phyloP scores from a whole-genome alignment of 2,329 filamentous ascomycete genomes.

The Exophiala mesophila region DNA sequence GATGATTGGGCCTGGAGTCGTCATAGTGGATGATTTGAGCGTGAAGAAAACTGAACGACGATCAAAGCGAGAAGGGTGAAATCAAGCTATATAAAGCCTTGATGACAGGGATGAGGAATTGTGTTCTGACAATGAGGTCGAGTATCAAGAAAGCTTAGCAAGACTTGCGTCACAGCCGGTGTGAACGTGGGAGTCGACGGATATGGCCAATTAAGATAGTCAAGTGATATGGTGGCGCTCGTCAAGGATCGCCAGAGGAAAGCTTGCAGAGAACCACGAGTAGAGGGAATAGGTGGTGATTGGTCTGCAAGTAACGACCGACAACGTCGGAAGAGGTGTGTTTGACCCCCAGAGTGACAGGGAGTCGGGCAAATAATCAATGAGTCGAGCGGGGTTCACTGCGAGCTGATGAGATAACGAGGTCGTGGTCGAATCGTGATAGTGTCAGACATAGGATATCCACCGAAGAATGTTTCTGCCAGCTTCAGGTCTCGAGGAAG shows the following conservation, averaged over 20 bases:
- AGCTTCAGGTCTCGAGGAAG: background rate
- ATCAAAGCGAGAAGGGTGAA: background rate
- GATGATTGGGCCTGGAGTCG: constrained; percentile 5
- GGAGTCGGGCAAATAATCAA: constrained; percentile 4
- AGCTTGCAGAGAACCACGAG: constrained; percentile 17
- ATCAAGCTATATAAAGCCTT: constrained; percentile 4
- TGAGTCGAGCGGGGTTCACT: constrained; percentile 3
- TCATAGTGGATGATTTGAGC: background rate
- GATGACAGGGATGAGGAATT: constrained; percentile 5
- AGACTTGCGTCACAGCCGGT: constrained; percentile 14
- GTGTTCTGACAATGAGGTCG: background rate
- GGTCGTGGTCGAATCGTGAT: background rate
- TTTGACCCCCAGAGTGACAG: constrained; percentile 16
- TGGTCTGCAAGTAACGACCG: constrained; percentile 11
- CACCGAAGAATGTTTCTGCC: background rate
- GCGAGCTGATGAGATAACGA: constrained; percentile 12
- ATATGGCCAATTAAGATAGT: constrained; percentile 1
- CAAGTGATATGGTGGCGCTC: constrained; percentile 3
- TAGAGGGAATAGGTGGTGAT: constrained; percentile 8
- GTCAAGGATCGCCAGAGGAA: constrained; percentile 13
- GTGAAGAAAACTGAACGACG: background rate
- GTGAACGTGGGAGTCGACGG: background rate
- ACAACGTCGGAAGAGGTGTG: constrained; percentile 1
- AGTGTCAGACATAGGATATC: background rate
- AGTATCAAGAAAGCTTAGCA: constrained; percentile 19